phyloP scores from a whole-genome alignment of 768 basidiomycete genomes.

The Termitomyces sp. region DNA sequence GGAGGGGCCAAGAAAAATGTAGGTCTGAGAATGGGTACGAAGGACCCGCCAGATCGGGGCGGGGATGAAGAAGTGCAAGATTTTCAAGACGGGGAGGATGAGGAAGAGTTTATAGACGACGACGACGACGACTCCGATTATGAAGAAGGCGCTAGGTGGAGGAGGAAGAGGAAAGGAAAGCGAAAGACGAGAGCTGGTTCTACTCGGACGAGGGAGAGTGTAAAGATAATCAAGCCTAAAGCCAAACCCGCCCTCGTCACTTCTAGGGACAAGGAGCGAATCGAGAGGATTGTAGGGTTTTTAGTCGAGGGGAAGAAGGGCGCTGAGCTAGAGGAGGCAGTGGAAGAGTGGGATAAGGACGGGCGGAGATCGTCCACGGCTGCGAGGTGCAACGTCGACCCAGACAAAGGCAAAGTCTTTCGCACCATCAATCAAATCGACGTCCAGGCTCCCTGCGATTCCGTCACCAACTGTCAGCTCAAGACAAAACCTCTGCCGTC shows the following conservation, averaged over 20 bases:
- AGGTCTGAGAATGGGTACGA: not conserved
- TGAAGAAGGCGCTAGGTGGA: not conserved
- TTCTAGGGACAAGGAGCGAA: constrained; percentile 23
- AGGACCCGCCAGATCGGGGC: not conserved
- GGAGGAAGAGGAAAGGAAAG: not conserved
- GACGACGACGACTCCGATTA: not conserved
- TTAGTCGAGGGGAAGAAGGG: constrained; percentile 66
- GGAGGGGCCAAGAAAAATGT: not conserved
- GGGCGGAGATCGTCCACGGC: not conserved
- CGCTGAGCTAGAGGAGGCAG: constrained; percentile 50
- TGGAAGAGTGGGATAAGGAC: constrained; percentile 51
- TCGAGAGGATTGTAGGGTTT: constrained; percentile 64
- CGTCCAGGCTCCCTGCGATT: not conserved
- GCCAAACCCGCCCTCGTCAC: not conserved
- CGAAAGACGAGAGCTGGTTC: not conserved
- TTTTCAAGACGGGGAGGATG: not conserved
- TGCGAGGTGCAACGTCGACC: not conserved
- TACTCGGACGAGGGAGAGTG: constrained; percentile 9
- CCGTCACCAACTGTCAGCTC: not conserved
- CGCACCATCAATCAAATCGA: not conserved
- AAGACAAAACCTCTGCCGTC: not conserved
- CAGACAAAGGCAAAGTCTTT: not conserved
- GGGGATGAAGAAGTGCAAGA: not conserved
- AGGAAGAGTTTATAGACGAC: not conserved
- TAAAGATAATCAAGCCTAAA: not conserved